Percentiles rank a stretch among this genome's conserved stretches.
phyloP scores from a whole-genome alignment of 495 filamentous ascomycete species.

The Hyaloscypha hepaticicola region DNA sequence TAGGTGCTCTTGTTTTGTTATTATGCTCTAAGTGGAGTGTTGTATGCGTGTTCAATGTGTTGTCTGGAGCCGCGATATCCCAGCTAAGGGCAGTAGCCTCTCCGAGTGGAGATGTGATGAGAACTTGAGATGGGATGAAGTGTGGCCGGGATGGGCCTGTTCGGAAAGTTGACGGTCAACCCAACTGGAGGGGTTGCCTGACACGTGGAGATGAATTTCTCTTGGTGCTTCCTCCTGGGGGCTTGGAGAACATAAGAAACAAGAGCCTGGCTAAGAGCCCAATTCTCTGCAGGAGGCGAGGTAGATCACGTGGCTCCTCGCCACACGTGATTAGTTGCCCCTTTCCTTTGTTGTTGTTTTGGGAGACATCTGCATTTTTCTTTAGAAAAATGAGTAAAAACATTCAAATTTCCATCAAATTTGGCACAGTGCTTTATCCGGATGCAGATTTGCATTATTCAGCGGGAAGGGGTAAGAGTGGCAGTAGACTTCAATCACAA shows the following conservation, averaged over 20 bases:
- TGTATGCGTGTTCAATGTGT: background rate
- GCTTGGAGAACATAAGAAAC: background rate
- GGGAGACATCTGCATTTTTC: background rate
- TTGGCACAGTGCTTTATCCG: background rate
- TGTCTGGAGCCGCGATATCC: background rate
- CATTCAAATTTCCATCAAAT: background rate
- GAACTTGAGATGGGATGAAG: background rate
- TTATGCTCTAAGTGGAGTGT: background rate
- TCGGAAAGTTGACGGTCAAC: background rate
- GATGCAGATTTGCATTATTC: background rate
- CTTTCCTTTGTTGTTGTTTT: background rate
- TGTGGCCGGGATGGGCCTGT: background rate
- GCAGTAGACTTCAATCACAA: too few species aligned
- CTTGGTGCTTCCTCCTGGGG: background rate
- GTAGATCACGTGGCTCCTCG: background rate
- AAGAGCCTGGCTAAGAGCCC: background rate
- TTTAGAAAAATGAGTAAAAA: background rate
- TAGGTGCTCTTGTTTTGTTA: background rate
- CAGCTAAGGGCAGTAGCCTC: background rate
- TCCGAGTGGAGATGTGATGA: background rate
- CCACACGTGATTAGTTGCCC: background rate
- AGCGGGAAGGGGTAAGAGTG: too few species aligned
- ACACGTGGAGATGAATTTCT: background rate
- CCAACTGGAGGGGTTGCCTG: background rate
- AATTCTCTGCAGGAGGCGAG: too few species aligned